Conservation (phyloP, 352 stramenopile genomes). For the Phytophthora brassicae region DNA sequence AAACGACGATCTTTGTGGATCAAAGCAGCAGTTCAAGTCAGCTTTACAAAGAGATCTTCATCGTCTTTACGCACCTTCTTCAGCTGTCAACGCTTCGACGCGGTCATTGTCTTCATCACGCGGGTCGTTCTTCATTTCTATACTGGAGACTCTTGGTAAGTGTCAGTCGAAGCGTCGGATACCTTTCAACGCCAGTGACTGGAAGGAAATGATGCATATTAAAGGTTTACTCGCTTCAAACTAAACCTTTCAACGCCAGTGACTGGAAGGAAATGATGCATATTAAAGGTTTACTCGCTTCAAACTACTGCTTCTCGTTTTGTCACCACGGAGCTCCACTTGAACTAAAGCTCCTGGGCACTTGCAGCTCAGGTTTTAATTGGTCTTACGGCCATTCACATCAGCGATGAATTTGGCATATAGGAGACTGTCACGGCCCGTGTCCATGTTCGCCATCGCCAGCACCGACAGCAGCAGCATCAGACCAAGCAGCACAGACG, state of each 20-base stretch:
- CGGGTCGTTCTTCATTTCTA: constrained; percentile 31
- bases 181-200: background rate
- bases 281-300: constrained; percentile 35
- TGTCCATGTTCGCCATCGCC: constrained; percentile 74
- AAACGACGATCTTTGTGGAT: constrained; percentile 17
- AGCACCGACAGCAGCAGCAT: constrained; percentile 55
- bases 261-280: constrained; percentile 18
- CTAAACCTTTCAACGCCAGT: constrained; percentile 5
- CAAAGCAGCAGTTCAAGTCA: constrained; percentile 1
- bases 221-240: constrained; percentile 31
- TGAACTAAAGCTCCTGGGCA: constrained; percentile 6
- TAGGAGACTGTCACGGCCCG: constrained; percentile 73
- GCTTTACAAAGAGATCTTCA: background rate
- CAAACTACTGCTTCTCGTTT: constrained; percentile 20
- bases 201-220: constrained; percentile 29
- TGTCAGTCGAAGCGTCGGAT: background rate
- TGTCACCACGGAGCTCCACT: background rate
- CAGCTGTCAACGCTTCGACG: constrained; percentile 8
- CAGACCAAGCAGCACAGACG: constrained; percentile 55
- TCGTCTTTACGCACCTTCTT: constrained; percentile 11
- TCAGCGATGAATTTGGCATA: constrained; percentile 86
- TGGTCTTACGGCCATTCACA: constrained; percentile 51
- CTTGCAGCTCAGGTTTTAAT: constrained; percentile 36
- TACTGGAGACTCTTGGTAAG: constrained; percentile 18
- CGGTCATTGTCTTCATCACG: constrained; percentile 10